Base-by-base conservation (phyloP, 768 basidiomycete species). In the Mycena venus region DNA sequence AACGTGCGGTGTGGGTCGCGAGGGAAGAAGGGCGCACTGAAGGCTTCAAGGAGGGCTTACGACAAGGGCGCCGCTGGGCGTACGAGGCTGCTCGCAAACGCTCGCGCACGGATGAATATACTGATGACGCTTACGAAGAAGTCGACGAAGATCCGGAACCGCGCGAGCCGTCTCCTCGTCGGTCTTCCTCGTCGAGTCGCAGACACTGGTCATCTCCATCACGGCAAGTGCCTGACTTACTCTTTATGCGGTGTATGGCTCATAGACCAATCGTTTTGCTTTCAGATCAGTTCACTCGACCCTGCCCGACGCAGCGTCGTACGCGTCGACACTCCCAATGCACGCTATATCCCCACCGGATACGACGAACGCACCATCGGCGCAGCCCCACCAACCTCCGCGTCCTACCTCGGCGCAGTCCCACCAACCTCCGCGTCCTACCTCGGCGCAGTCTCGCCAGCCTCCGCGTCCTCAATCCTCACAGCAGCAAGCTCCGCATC, bases 21-120 rank as follows among this genome's bases (percentile, higher is more conserved):
- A 85, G 88, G 66, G 91, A 92, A 68, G 91, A 92, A 76, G 92
- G 92, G 4, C 84, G 91, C 66, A 86, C 80, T 77, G 81, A 81
- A 82, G 92, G 77, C 81, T 89, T 83, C 82, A 88, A 82, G 85
- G 88, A 84, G 85, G 92, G 75, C 64, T 87, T 85, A 79, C 80
- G 69, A 25, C 29, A 72, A 27, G 77, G 71, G 12, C 72, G 72
- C 10, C 72, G 72, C 47, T 70, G 36, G 71, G 75, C 75, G 8
- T 62, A 38, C 17, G 74, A 68, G 21, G 49, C 70, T 27, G 49
- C 68, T 21, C 70, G 55, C 11, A 55, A 27, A 11, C 75, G 56
- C 11, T 47, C 17, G 15, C 75, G 38, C 11, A 42, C 23, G 53
- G 65, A 65, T 5, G 65, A 65, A 15, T 68, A 64, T 27, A 58